Evolutionary conservation across 306 rosid species (phyloP), one percentile per base, ranked within the genome.

Genomic region (Cucurbita pepo): DNA sequence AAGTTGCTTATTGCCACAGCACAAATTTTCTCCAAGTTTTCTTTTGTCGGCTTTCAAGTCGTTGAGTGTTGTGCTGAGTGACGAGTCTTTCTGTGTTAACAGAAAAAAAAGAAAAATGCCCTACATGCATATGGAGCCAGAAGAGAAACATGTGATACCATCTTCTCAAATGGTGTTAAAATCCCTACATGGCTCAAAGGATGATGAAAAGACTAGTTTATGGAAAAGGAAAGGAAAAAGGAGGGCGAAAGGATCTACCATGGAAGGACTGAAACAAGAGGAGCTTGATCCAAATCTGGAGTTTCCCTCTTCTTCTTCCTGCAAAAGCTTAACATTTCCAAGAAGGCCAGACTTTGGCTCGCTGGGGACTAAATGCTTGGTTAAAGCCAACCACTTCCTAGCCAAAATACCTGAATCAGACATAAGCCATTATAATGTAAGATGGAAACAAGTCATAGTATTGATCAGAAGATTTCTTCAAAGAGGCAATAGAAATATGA

Each of bases 311-410:
- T 66, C 56, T 19, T 65, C 71, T 41, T 66, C 72, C n/a, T 21
- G 72, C 51, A 21, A 45, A 45, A 45, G 55, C 56, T 11, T 66
- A 21, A 66, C 41, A 25, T 66, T 66, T 22, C 55, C 72, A 14
- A 18, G 55, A 15, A 66, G 72, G 55, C 72, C 72, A 44, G 21
- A 21, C 55, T 45, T 66, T 22, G 72, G 72, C 40, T 56, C 45
- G 55, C 72, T 66, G 40, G 89, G 89, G 63, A 81, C 83, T 8
- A 85, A 75, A 77, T 85, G 89, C 79, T 40, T 85, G 64, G 85
- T 85, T 75, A 85, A 85, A 65, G 87, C 89, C 22, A 85, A 85
- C 41, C 89, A 85, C 82, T 85, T 85, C 77, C 74, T 85, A 18
- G 89, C 87, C 25, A 79, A 83, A 57, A 71, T 85, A 74, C 84